phyloP scores from a whole-genome alignment of 345 rosid species.

The Jatropha curcas region DNA sequence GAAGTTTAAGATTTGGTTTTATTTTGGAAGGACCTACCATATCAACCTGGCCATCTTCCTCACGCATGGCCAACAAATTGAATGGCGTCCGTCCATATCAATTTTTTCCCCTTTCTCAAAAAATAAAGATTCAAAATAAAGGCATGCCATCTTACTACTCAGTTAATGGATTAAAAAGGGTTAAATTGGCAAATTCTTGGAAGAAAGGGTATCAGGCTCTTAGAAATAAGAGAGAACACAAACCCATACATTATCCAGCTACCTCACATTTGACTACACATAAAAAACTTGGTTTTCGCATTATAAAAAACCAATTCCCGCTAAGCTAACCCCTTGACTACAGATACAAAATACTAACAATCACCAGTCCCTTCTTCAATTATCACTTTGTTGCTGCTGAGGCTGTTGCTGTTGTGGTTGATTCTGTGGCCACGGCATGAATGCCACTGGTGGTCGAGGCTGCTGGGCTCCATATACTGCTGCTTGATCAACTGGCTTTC shows the following conservation, averaged over 20 bases:
- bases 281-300: not conserved
- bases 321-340: constrained; percentile 6
- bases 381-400: constrained; percentile 23
- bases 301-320: not conserved
- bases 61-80: no score
- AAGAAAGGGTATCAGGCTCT: no score
- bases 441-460: constrained; percentile 31
- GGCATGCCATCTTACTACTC: no score
- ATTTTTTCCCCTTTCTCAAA: no score
- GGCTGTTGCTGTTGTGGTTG: constrained; percentile 27
- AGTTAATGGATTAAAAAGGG: no score
- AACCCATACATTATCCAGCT: not conserved
- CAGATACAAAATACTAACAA: not conserved
- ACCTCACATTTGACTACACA: constrained; percentile 4
- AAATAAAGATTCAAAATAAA: no score
- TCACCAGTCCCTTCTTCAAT: not conserved
- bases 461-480: constrained; percentile 40
- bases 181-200: no score
- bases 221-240: not conserved
- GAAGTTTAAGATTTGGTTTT: no score
- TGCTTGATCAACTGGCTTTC: constrained; percentile 40
- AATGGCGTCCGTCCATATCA: no score
- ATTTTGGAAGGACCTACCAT: no score
- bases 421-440: constrained; percentile 44
- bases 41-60: no score